These are phyloP conservation scores for Spongospora subterranea DNA, from an alignment of 208 protist species.

Conservation along the genomic window DNA sequence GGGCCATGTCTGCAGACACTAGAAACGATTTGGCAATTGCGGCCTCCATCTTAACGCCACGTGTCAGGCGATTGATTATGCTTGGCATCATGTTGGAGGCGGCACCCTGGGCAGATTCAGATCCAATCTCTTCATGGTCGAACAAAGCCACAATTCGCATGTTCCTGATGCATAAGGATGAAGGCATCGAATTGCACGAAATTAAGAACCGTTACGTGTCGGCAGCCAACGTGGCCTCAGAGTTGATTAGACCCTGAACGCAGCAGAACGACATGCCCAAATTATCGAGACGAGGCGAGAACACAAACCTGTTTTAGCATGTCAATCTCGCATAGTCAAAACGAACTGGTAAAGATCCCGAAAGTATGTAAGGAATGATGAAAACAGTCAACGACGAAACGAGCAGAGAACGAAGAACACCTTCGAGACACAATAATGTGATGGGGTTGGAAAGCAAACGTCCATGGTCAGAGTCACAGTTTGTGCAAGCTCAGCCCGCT, in stretches of 20 bases:
- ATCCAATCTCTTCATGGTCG: conserved; percentile 69
- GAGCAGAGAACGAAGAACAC: too few relatives aligned
- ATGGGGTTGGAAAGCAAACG: too few relatives aligned
- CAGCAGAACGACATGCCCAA: conserved; percentile 63
- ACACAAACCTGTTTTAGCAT: conserved; percentile 63
- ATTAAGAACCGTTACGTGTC: background rate
- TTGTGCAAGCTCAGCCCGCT: too few relatives aligned
- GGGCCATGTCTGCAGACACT: conserved; percentile 67
- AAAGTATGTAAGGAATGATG: too few relatives aligned
- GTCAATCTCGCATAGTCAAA: too few relatives aligned
- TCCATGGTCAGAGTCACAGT: too few relatives aligned
- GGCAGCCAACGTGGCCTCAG: background rate
- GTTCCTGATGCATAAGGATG: background rate
- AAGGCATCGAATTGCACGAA: background rate
- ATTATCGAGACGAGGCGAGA: conserved; percentile 58
- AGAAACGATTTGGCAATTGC: conserved; percentile 62
- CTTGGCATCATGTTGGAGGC: conserved; percentile 59
- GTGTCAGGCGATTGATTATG: conserved; percentile 27
- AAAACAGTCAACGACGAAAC: too few relatives aligned
- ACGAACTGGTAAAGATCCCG: too few relatives aligned
- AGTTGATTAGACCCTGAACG: conserved; percentile 50
- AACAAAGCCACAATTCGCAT: conserved; percentile 65
- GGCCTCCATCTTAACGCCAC: conserved; percentile 51
- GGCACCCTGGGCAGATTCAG: conserved; percentile 53
- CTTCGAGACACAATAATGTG: too few relatives aligned